Base-by-base conservation (phyloP, 305 asterid genomes). In the Caryopteris hybrid region DNA sequence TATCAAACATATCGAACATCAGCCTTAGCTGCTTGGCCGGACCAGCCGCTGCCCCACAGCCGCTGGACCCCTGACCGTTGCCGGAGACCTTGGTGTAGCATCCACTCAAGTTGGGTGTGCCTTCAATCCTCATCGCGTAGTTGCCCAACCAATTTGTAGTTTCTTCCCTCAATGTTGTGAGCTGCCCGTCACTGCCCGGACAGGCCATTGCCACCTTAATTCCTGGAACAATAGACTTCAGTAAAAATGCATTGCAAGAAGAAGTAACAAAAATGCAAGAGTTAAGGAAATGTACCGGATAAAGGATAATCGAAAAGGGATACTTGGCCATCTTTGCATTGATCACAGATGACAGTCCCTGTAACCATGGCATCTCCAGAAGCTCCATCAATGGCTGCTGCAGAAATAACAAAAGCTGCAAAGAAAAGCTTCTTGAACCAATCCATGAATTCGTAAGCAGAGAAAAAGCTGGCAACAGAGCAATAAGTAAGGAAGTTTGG, bases 271-370 rank as follows among this genome's bases (percentile, higher is more conserved):
- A 20, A 46, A 8, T 17, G 53, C 36, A 54, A 48, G 31, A 43
- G 22, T 0, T 3, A 9, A 39, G 17, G 10, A 25, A 60, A 48
- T n/a, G 71, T 75, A 90, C 99, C 99, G 16, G 64, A 23, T 21
- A 85, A 74, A 38, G 97, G 99, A 62, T 81, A 93, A 69, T 93
- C 99, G 65, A 78, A 93, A 54, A 88, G 75, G 23, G 99, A 88
- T 0, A 93, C 54, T 27, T 79, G 88, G 50, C 96, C 99, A 61
- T 91, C 99, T 80, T 76, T 87, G 86, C 99, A 93, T 78, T 93
- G 97, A 74, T 93, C 99, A 56, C 99, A 93, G 70, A 90, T 88
- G 47, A 93, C 99, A 0, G 91, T 87, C 14, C 99, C 99, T 6
- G 90, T 68, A 23, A 93, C 87, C 83, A 77, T 54, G 3, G 91